Evolutionary conservation across 768 basidiomycete species (phyloP).

Genomic region (Candolleomyces eurysporus): DNA sequence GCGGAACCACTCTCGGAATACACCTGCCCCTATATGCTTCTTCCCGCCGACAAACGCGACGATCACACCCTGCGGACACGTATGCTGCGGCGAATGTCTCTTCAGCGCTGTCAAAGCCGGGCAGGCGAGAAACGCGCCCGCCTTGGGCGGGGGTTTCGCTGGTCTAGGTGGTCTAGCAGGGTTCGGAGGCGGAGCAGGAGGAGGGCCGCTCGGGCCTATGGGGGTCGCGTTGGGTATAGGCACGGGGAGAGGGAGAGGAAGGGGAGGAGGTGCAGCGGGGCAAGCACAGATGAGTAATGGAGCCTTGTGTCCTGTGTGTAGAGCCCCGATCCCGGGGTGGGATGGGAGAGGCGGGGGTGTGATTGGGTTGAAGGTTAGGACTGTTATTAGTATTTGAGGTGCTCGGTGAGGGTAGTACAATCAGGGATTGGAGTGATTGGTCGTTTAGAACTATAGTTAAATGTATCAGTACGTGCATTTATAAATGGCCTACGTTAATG

Average conservation of each 20-base stretch:
- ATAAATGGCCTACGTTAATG: too few relatives aligned
- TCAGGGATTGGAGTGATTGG: not conserved
- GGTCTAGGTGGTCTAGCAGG: constrained; percentile 24
- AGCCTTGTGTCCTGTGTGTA: constrained; percentile 66
- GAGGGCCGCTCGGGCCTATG: too few relatives aligned
- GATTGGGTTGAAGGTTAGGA: constrained; percentile 53
- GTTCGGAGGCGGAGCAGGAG: too few relatives aligned
- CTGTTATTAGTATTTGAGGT: constrained; percentile 37
- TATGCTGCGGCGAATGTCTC: constrained; percentile 74
- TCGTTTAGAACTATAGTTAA: too few relatives aligned
- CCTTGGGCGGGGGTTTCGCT: constrained; percentile 11
- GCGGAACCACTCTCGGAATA: constrained; percentile 54
- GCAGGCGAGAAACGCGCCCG: constrained; percentile 38
- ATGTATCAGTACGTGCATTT: too few relatives aligned
- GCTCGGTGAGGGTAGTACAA: constrained; percentile 7
- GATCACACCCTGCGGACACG: constrained; percentile 77
- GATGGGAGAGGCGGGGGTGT: constrained; percentile 71
- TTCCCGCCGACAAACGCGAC: constrained; percentile 72
- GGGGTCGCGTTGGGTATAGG: constrained; percentile 18
- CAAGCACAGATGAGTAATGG: constrained; percentile 3
- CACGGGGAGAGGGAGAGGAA: constrained; percentile 32
- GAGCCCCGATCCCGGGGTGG: constrained; percentile 65
- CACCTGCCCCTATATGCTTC: constrained; percentile 80
- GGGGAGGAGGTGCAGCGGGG: not conserved
- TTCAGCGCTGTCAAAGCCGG: constrained; percentile 70